phyloP scores from a whole-genome alignment of 1,139 yeast genomes.

The Pichia terricola region DNA sequence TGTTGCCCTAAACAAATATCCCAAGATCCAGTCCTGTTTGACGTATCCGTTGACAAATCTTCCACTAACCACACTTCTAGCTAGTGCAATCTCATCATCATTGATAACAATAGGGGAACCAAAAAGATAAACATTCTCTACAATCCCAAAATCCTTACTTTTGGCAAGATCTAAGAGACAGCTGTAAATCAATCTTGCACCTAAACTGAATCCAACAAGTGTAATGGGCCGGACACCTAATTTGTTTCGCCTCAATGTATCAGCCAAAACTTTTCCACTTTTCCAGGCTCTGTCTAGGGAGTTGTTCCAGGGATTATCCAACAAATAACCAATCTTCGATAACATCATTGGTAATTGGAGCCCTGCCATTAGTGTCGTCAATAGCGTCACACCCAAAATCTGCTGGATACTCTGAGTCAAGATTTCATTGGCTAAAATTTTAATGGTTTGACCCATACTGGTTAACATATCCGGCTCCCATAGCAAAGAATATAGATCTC shows the following conservation, averaged over 20 bases:
- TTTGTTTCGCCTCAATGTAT: conserved; percentile 76
- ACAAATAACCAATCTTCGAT: conserved; percentile 76
- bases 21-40: conserved; percentile 91
- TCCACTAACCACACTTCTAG: conserved; percentile 85
- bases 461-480: conserved; percentile 99
- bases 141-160: conserved; percentile 76
- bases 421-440: conserved; percentile 88
- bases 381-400: conserved; percentile 82
- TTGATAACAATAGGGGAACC: conserved; percentile 86
- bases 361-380: conserved; percentile 94
- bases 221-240: conserved; percentile 91
- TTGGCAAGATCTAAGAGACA: conserved; percentile 82
- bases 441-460: conserved; percentile 93
- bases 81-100: conserved; percentile 66
- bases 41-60: conserved; percentile 85
- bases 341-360: conserved; percentile 88
- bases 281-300: conserved; percentile 96
- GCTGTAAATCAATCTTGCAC: conserved; percentile 86
- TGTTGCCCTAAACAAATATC: conserved; percentile 90
- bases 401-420: conserved; percentile 90
- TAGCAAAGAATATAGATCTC: conserved; percentile 79
- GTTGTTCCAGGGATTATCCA: conserved; percentile 98
- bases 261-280: conserved; percentile 88
- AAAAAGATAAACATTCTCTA: conserved; percentile 80
- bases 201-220: conserved; percentile 86